These are phyloP conservation scores for Thozetella sp. DNA, from an alignment of 495 filamentous ascomycete species.

Conservation along the genomic window DNA sequence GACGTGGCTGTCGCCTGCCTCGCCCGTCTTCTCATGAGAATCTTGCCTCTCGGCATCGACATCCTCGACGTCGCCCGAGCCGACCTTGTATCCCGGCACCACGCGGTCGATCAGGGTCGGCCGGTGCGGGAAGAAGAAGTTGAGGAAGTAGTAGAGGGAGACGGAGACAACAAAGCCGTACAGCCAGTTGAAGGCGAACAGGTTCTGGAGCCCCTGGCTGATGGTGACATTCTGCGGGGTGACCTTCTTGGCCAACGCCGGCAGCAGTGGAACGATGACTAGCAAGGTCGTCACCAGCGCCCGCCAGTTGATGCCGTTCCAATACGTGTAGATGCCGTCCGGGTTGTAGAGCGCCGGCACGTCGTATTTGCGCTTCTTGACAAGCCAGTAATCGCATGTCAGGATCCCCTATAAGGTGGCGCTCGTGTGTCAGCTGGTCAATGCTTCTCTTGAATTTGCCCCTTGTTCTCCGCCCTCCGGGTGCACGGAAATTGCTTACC, in stretches of 20 bases:
- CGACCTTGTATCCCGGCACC: conserved; percentile 4
- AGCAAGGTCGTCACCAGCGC: conserved; percentile 35
- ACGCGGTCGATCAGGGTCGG: conserved; percentile 25
- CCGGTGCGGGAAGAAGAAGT: conserved; percentile 31
- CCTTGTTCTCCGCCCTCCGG: no score
- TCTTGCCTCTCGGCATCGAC: conserved; percentile 5
- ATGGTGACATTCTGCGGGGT: conserved; percentile 20
- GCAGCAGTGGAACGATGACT: conserved; percentile 30
- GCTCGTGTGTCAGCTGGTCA: not conserved
- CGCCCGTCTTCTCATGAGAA: not conserved
- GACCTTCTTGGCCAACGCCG: conserved; percentile 24
- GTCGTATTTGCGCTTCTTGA: conserved; percentile 44
- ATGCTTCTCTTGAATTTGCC: no score
- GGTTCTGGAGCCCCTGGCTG: conserved; percentile 25
- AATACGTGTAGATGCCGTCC: conserved; percentile 31
- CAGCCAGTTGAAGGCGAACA: conserved; percentile 29
- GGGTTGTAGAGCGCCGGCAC: conserved; percentile 41
- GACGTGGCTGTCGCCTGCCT: not conserved
- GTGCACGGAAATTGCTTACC: conserved; percentile 8
- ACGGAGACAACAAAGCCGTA: conserved; percentile 38
- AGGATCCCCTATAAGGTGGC: conserved; percentile 26
- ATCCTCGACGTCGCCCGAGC: not conserved
- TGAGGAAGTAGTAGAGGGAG: conserved; percentile 29
- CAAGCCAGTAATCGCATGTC: conserved; percentile 48
- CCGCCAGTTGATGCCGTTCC: conserved; percentile 40